Base-by-base conservation (phyloP, 768 basidiomycete genomes). In the Phanerochaete sordida region DNA sequence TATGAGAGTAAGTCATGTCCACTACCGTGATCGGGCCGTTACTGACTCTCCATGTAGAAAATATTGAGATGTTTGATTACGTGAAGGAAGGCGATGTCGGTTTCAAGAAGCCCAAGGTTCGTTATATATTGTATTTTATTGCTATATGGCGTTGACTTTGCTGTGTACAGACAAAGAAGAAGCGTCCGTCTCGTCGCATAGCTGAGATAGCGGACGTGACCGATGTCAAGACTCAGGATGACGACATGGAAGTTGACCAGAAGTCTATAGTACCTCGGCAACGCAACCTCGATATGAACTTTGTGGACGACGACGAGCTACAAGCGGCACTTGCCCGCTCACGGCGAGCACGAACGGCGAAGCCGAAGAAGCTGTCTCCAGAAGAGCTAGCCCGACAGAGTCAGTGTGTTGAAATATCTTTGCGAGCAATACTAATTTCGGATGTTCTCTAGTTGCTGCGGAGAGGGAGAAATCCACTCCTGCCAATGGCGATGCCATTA, bases 231-330 rank as follows among this genome's bases (percentile, higher is more conserved):
- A 72, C 69, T 35, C 82, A 81, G 35, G 80, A 82, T 62, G 76
- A 74, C 63, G 46, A 51, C 23, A 97, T 96, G 91, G 84, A 92
- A 31, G 82, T 95, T 57, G 95, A 97, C 68, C 76, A 82, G 65
- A 86, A 83, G 65, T 84, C 89, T n/a, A 77, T 84, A 59, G 75
- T 85, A 27, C 84, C 87, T 61, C 80, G 87, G 65, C 78, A 79
- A 64, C 81, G 89, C 67, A 85, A 94, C 70, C 79, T 93, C 55
- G 86, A 95, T 70, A 79, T 81, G 66, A 96, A 96, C 75, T 93
- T 97, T 73, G 89, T 98, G 64, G 97, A 98, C 75, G 97, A 99
- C 73, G 97, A 99, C 73, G 97, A 99, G 68, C 83, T 99, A 45
- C 95, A 98, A 79, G 91, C 91, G 44, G 93, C 91, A 27, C 79